Base-by-base conservation (phyloP, 2,329 filamentous ascomycete genomes). In the Magnaporthales sp. region DNA sequence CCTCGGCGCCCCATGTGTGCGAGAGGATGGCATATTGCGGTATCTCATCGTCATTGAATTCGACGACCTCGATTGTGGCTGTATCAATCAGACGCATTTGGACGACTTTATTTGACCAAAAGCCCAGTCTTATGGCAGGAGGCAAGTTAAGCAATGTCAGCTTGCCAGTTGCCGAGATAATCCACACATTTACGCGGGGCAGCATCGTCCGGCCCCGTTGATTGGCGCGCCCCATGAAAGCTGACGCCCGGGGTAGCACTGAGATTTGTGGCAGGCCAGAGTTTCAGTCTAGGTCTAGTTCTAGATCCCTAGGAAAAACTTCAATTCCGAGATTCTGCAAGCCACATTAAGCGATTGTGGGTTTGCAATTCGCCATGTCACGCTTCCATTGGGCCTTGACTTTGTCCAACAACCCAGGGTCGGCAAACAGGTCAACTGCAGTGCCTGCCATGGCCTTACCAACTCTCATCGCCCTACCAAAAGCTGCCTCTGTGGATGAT, bases 361-460 rank as follows among this genome's bases (percentile, higher is more conserved):
- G 24, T 8, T 60, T n/a, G 22, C 11, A 60, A 29, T 8, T 60
- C n/a, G 22, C 56, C 63, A 64, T 80, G 2, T 75, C 73, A 51
- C 70, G 69, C 68, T 73, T 66, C 74, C 79, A 83, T 62, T 78
- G 76, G 65, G 73, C 73, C 72, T 79, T 80, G 9, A 82, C 75
- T 38, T 77, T 74, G 6, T 77, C 74, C 8, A 84, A 71, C 19
- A 84, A 69, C 1, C 75, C 77, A 3, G 79, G 71, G 7, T 77
- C 73, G 0, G 75, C 76, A 66, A 85, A 70, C 0, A 85, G 75
- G 67, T 85, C 82, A 2, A 84, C 67, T 0, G 78, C 83, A 0
- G 80, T 79, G 3, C 80, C 80, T 1, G 82, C 81, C 60, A 84
- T 71, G 3, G 77, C 79, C 69, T 84, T 84, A 0, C 77, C 81